Conservation (phyloP, 2,329 filamentous ascomycete species). For the Lecanosticta acicola region DNA sequence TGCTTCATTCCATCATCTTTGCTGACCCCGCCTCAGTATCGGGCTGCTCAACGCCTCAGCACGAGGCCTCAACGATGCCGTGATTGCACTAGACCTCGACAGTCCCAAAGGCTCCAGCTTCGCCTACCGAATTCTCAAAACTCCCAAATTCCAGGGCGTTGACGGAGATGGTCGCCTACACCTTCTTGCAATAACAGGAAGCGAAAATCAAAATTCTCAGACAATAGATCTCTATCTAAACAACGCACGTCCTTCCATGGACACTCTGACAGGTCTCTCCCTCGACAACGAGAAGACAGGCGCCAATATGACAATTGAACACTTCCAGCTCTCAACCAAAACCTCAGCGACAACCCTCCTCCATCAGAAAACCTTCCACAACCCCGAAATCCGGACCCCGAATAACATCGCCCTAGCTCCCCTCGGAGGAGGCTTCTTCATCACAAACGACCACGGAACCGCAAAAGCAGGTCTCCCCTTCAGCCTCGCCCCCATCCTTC, state of each 20-base stretch:
- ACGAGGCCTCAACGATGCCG: constrained; percentile 16
- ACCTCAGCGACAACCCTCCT: constrained; percentile 5
- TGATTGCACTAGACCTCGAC: constrained; percentile 22
- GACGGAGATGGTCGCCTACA: constrained; percentile 15
- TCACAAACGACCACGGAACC: constrained; percentile 23
- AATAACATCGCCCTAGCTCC: constrained; percentile 18
- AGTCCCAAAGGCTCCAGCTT: constrained; percentile 16
- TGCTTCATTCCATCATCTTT: background rate
- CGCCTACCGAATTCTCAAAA: constrained; percentile 14
- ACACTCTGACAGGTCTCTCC: constrained; percentile 10
- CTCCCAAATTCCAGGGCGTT: constrained; percentile 10
- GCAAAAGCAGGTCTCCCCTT: constrained; percentile 13
- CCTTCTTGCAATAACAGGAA: constrained; percentile 18
- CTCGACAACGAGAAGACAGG: constrained; percentile 9
- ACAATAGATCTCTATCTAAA: constrained; percentile 15
- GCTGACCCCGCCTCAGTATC: constrained; percentile 4
- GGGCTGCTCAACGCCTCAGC: constrained; percentile 17
- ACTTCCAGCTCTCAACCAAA: constrained; percentile 10
- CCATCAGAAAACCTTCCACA: constrained; percentile 11
- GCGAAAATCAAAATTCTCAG: constrained; percentile 2
- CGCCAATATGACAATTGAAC: constrained; percentile 20
- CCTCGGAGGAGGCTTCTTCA: constrained; percentile 13
- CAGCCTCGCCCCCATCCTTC: constrained; percentile 13
- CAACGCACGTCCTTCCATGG: constrained; percentile 15
- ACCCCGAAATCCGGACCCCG: constrained; percentile 17